phyloP scores from a whole-genome alignment of 1,284 basidiomycete genomes.

The Schizophyllum amplum region DNA sequence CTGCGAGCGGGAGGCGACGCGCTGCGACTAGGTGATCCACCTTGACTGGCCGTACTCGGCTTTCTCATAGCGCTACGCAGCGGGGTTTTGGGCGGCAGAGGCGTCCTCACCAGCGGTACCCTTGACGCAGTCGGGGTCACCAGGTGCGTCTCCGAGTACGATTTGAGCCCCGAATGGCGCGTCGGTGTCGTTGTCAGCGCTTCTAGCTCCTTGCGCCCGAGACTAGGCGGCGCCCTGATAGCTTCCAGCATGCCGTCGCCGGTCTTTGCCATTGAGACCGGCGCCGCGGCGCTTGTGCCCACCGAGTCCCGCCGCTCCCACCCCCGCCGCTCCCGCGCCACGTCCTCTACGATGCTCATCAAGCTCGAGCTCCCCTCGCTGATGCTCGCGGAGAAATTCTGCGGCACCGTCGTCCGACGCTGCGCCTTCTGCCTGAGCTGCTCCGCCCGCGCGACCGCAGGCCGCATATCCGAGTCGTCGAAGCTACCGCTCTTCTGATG shows the following conservation, averaged over 20 bases:
- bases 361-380: slow-evolving; percentile 30
- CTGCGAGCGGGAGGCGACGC: not conserved
- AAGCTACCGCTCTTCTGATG: not conserved
- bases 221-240: slow-evolving; percentile 14
- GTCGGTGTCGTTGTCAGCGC: slow-evolving; percentile 4
- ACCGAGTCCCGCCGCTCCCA: slow-evolving; percentile 9
- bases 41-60: slow-evolving; percentile 21
- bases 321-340: slow-evolving; percentile 28
- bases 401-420: slow-evolving; percentile 9
- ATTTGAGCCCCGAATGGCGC: not conserved
- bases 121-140: not conserved
- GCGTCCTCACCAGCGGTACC: slow-evolving; percentile 3
- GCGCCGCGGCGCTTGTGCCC: too few relatives aligned
- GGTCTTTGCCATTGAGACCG: not conserved
- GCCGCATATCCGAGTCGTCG: not conserved
- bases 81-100: slow-evolving; percentile 32
- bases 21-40: not conserved
- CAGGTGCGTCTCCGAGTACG: not conserved
- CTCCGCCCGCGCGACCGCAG: not conserved
- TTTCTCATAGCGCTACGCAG: slow-evolving; percentile 58
- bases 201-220: slow-evolving; percentile 21
- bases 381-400: slow-evolving; percentile 3
- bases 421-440: slow-evolving; percentile 7
- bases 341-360: slow-evolving; percentile 62
- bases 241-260: slow-evolving; percentile 3